Evolutionary conservation across 352 stramenopile genomes (phyloP), one percentile per base, ranked within the genome.

Genomic region (Phytophthora sansomeana): DNA sequence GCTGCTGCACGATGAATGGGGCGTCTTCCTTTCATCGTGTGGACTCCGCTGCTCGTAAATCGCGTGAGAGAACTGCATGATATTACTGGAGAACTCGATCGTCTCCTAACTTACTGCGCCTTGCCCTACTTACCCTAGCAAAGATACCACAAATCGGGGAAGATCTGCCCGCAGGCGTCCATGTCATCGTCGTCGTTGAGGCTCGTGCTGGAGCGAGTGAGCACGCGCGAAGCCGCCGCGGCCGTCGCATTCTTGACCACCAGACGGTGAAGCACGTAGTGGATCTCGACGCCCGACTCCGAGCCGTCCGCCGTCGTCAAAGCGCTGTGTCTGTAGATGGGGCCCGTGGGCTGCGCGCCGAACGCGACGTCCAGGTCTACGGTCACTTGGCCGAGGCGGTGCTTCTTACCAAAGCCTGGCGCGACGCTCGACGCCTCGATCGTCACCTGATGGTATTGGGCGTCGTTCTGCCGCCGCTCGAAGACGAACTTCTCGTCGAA

Each of bases 401-500:
- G 55, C 28, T 78, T 77, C 54, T 63, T 69, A 21, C 52, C 58
- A n/a, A 69, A 67, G 5, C 57, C 57, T 9, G 59, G 56, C 17
- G 51, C 38, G 28, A 67, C 61, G 38, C 58, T 66, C 21, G 42
- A 69, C 29, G 80, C 53, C n/a, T 81, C 62, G 42, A 84, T 79
- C 4, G 55, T 63, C 29, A 80, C 65, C n/a, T 77, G 30, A 55
- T 68, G 58, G 42, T 73, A 78, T 10, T 69, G 52, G 16, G 57
- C 64, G 32, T 71, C 75, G 35, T 66, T 60, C 36, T 78, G 54
- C 26, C 57, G 75, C 35, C 69, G 64, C 26, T 67, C 75, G 35
- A 83, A 83, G 16, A 76, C 69, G 41, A 83, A 83, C 62, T 83
- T 83, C 21, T 80, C 75, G 59, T 78, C 71, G 52, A 83, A 77